phyloP scores from a whole-genome alignment of 768 basidiomycete genomes.

The Tulasnella sp. region DNA sequence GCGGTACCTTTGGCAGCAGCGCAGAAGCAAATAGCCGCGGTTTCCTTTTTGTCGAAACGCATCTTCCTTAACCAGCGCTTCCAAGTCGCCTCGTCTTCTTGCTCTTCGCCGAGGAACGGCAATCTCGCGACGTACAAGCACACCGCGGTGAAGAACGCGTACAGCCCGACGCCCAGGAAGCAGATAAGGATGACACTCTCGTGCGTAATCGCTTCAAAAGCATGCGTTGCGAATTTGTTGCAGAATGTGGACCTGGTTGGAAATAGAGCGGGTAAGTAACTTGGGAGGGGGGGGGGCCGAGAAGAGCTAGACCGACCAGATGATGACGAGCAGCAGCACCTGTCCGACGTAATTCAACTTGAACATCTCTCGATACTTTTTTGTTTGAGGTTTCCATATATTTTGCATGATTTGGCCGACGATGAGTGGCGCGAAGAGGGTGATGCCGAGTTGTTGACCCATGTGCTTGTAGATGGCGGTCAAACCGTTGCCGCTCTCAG shows the following conservation, averaged over 20 bases:
- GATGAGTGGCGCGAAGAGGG: conserved; percentile 21
- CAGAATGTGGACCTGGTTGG: conserved; percentile 20
- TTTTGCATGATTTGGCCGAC: conserved; percentile 22
- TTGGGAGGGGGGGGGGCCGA: background rate
- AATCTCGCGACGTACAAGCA: conserved; percentile 18
- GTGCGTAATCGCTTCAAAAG: conserved; percentile 19
- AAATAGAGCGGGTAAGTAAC: background rate
- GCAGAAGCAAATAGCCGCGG: conserved; percentile 24
- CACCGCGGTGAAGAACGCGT: conserved; percentile 18
- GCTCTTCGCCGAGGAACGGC: conserved; percentile 16
- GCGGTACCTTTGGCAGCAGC: conserved; percentile 22
- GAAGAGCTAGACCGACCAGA: conserved; percentile 10
- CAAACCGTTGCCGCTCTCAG: conserved; percentile 19
- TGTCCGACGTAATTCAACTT: conserved; percentile 19
- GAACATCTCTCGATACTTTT: conserved; percentile 16
- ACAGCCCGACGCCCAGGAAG: conserved; percentile 19
- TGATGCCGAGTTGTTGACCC: conserved; percentile 19
- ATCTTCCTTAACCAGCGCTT: background rate
- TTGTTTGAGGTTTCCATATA: conserved; percentile 19
- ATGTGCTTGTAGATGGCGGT: conserved; percentile 21
- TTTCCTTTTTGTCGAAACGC: conserved; percentile 20
- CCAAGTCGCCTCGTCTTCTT: conserved; percentile 4
- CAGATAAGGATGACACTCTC: conserved; percentile 19
- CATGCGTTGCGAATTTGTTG: conserved; percentile 19
- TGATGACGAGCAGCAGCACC: conserved; percentile 20